Evolutionary conservation across 371 early-diverging fungal genomes (phyloP).

Genomic region (Haplosporangium sp.): DNA sequence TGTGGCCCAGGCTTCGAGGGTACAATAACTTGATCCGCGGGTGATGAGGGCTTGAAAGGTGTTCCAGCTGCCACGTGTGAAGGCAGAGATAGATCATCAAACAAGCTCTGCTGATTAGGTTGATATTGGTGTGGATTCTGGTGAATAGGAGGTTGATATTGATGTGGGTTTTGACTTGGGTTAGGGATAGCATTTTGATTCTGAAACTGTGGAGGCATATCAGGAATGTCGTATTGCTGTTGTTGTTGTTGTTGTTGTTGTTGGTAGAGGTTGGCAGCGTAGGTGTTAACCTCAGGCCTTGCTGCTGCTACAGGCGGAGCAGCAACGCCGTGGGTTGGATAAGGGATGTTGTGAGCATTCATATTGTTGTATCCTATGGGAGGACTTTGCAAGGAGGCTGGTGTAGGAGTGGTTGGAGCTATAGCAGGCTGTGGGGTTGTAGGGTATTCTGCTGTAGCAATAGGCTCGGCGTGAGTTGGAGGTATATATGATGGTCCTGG

Average conservation of each 20-base stretch:
- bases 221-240: background rate
- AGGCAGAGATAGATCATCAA: background rate
- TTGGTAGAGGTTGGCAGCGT: constrained; percentile 11
- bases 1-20: constrained; percentile 39
- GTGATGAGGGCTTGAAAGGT: background rate
- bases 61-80: background rate
- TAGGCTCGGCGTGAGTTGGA: constrained; percentile 3
- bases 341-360: constrained; percentile 9
- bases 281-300: constrained; percentile 1
- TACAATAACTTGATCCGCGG: background rate
- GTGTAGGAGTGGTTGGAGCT: background rate
- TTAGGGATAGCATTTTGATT: background rate
- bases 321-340: background rate
- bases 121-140: constrained; percentile 8
- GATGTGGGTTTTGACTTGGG: constrained; percentile 1
- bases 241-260: constrained; percentile 15
- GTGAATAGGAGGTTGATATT: constrained; percentile 5
- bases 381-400: background rate
- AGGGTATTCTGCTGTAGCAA: background rate
- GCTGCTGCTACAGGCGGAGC: background rate
- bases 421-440: background rate
- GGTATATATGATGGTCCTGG: constrained; percentile 29
- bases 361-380: constrained; percentile 13
- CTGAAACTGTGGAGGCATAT: constrained; percentile 5
- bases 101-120: background rate